These are phyloP conservation scores for Spergularia marina DNA, from an alignment of 148 eudicot genomes.

Conservation along the genomic window DNA sequence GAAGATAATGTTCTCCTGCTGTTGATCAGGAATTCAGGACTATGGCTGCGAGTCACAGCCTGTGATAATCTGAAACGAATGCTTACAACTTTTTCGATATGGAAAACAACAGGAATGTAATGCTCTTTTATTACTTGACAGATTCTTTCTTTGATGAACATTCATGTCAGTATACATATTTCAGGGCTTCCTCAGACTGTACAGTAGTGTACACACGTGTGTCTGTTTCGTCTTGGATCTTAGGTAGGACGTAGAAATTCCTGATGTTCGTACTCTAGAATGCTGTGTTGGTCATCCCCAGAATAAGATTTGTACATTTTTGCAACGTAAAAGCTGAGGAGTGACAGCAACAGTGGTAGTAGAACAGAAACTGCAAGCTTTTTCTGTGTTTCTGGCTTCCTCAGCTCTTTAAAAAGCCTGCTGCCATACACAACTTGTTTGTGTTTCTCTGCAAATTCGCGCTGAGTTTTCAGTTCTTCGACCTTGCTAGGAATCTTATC, in stretches of 20 bases:
- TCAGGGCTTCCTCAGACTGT: neutral
- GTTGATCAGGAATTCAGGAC: neutral
- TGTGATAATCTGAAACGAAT: neutral
- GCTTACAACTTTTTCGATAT: neutral
- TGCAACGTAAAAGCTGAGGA: conserved; percentile 28
- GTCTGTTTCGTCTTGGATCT: neutral
- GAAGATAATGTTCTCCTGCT: too few relatives aligned
- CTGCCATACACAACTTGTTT: conserved; percentile 15
- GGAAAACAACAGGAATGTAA: neutral
- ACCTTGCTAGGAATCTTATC: conserved; percentile 20
- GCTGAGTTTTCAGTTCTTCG: neutral
- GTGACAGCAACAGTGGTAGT: conserved; percentile 21
- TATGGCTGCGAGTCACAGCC: neutral
- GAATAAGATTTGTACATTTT: conserved; percentile 15
- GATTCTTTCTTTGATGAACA: neutral
- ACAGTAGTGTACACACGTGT: neutral
- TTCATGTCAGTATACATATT: neutral
- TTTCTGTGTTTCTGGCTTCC: conserved; percentile 35
- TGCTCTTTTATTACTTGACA: conserved; percentile 13
- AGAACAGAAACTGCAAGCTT: conserved; percentile 25
- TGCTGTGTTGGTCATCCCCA: conserved; percentile 9
- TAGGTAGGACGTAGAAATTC: conserved; percentile 1
- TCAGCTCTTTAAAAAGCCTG: conserved; percentile 32
- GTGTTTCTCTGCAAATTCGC: neutral
- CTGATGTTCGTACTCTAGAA: neutral